These are phyloP conservation scores for Colletotrichum truncatum DNA, from an alignment of 2,329 filamentous ascomycete species.

Conservation along the genomic window DNA sequence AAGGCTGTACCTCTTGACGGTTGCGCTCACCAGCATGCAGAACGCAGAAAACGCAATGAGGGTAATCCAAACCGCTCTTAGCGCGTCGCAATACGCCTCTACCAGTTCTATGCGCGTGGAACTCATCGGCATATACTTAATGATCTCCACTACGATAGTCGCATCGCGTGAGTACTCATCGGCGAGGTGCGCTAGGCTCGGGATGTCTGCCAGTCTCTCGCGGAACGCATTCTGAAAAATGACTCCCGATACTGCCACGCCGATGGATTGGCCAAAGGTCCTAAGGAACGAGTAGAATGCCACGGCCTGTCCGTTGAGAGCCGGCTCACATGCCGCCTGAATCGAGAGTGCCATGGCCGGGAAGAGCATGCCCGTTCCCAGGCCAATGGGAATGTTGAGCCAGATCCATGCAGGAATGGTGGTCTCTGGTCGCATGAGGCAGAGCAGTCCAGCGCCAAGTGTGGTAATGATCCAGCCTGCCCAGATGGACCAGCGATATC, in stretches of 20 bases:
- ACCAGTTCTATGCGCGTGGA: constrained; percentile 34
- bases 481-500: constrained; percentile 70
- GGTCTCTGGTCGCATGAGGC: constrained; percentile 57
- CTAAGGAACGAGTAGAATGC: constrained; percentile 75
- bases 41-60: constrained; percentile 41
- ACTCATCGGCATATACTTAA: constrained; percentile 56
- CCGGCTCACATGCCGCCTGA: constrained; percentile 64
- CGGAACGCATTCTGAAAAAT: constrained; percentile 75
- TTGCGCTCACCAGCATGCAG: constrained; percentile 42
- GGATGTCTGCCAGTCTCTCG: constrained; percentile 56
- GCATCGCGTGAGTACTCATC: constrained; percentile 64
- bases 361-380: constrained; percentile 73
- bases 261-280: constrained; percentile 71
- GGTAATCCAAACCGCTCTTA: constrained; percentile 44
- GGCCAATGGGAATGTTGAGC: constrained; percentile 66
- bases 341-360: constrained; percentile 70
- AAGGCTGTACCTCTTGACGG: constrained; percentile 40
- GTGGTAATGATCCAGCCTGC: constrained; percentile 68
- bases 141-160: constrained; percentile 65
- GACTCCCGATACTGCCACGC: constrained; percentile 73
- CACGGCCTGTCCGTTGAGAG: constrained; percentile 62
- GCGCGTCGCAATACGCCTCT: constrained; percentile 42
- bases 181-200: constrained; percentile 52
- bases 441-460: constrained; percentile 64
- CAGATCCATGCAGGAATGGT: constrained; percentile 65